Evolutionary conservation across 2,329 filamentous ascomycete genomes (phyloP).

Genomic region (Plenodomus tracheiphilus): DNA sequence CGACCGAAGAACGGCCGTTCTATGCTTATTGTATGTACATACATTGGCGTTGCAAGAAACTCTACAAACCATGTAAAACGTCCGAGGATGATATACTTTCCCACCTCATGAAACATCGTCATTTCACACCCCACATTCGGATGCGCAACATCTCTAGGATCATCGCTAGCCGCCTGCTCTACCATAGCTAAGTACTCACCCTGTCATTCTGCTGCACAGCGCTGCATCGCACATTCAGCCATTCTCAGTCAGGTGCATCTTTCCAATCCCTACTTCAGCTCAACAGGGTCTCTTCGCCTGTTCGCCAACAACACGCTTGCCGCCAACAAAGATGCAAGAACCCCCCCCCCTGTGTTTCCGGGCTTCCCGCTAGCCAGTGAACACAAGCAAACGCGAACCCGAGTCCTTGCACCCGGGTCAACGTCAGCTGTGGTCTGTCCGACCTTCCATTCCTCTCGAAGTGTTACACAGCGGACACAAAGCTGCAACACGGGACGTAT

Average conservation of each 20-base stretch:
- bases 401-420: slow-evolving; percentile 21
- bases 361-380: slow-evolving; percentile 4
- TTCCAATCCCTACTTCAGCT: slow-evolving; percentile 1
- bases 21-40: slow-evolving; percentile 1
- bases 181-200: too few relatives aligned
- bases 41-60: not conserved
- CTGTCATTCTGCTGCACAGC: not conserved
- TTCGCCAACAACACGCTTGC: slow-evolving; percentile 1
- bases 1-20: slow-evolving; percentile 2
- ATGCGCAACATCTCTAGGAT: not conserved
- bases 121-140: not conserved
- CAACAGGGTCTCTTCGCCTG: slow-evolving; percentile 4
- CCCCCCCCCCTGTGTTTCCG: slow-evolving; percentile 2
- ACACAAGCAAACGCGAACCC: slow-evolving; percentile 13
- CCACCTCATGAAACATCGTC: not conserved
- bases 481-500: not conserved
- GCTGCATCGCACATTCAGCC: not conserved
- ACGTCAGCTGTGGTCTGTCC: slow-evolving; percentile 10
- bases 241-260: not conserved
- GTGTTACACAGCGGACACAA: slow-evolving; percentile 7
- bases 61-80: not conserved
- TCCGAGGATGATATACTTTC: not conserved
- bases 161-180: not conserved
- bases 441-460: slow-evolving; percentile 4
- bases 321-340: slow-evolving; percentile 6